Evolutionary conservation across 352 stramenopile genomes (phyloP), one percentile per base, ranked within the genome.

Genomic region (Phytopythium litorale): DNA sequence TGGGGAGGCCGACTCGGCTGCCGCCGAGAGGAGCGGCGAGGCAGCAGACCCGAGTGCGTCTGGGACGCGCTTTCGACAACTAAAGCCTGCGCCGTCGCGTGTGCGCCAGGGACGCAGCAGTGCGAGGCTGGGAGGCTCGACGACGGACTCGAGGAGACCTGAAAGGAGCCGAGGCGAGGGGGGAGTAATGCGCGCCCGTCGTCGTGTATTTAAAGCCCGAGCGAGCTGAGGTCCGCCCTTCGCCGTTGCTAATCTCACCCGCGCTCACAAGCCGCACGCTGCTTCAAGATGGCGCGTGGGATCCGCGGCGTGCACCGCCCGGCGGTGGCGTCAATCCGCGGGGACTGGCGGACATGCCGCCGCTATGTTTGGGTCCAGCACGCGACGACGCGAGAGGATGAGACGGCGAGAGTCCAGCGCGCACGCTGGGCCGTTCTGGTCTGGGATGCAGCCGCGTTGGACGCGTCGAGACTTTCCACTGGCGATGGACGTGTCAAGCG

Each of bases 11-110:
- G 16, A 35, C 21, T 48, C 35, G 0, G 38, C 13, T 9, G 37
- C 37, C 7, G n/a, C 4, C 7, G 38, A 13, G 23, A 38, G 18
- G 23, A 32, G 38, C 19, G 30, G 7, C n/a, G 32, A 35, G 18
- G 30, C 66, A 66, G 60, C 62, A 58, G 60, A 66, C 56, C 63
- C 67, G 69, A 70, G 66, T 79, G 64, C 56, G 64, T 45, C 58
- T 52, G 12, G 32, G 28, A 59, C 42, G 19, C 56, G 56, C 48
- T 56, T 68, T 79, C 57, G 42, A 43, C 42, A 62, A 75, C 68
- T 79, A 66, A 54, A 33, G 7, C 30, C 35, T 35, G 38, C 23
- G 37, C 23, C 53, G 37, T 51, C 38, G 54, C 38, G 54, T 52
- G 11, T 48, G n/a, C 4, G 15, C 35, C 35, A 15, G 12, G 35